Conservation (phyloP, 2,329 filamentous ascomycete species). For the Aspergillus arachidicola region DNA sequence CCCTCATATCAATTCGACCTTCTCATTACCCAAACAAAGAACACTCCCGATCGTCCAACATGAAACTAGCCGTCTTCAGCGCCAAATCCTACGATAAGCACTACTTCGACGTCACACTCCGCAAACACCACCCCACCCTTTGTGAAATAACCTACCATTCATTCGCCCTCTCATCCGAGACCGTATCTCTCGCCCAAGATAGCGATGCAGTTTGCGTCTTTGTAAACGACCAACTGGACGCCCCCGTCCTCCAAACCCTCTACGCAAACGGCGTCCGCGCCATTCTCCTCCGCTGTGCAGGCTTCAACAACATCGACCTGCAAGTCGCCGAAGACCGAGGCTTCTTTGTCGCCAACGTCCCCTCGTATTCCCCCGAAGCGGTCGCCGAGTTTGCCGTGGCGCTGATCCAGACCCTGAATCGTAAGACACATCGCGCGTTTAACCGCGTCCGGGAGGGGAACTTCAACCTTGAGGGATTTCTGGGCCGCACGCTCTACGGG, state of each 20-base stretch:
- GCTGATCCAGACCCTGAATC: slow-evolving; percentile 67
- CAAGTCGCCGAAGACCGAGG: slow-evolving; percentile 55
- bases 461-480: slow-evolving; percentile 63
- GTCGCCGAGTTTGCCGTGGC: slow-evolving; percentile 72
- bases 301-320: slow-evolving; percentile 69
- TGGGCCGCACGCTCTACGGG: slow-evolving; percentile 62
- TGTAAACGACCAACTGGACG: slow-evolving; percentile 64
- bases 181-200: slow-evolving; percentile 56
- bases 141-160: slow-evolving; percentile 61
- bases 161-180: slow-evolving; percentile 59
- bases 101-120: slow-evolving; percentile 52
- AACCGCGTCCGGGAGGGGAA: slow-evolving; percentile 70
- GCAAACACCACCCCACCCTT: slow-evolving; percentile 29
- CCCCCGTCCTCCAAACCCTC: slow-evolving; percentile 55
- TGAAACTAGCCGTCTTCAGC: slow-evolving; percentile 67
- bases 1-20: not conserved
- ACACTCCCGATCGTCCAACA: slow-evolving; percentile 23
- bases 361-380: slow-evolving; percentile 69
- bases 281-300: slow-evolving; percentile 67
- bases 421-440: slow-evolving; percentile 68
- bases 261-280: slow-evolving; percentile 55
- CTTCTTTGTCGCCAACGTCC: slow-evolving; percentile 67
- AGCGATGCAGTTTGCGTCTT: slow-evolving; percentile 67
- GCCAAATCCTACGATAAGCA: slow-evolving; percentile 65
- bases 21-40: too few species aligned